Evolutionary conservation across 2,329 filamentous ascomycete species (phyloP), one percentile per base, ranked within the genome.

Genomic region (Penicillium sp.): DNA sequence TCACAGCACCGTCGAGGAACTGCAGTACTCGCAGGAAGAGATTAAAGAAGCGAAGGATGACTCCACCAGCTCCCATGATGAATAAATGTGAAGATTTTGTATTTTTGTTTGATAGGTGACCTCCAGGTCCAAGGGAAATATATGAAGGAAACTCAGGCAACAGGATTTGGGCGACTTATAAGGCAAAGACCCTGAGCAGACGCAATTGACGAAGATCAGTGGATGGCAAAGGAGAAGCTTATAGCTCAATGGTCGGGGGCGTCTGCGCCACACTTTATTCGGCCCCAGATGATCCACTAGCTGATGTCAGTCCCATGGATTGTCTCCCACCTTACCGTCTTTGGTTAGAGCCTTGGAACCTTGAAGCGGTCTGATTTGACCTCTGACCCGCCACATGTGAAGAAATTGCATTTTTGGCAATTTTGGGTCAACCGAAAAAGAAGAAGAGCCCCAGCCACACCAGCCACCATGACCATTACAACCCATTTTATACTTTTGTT

Each of bases 21-120:
- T 90, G 84, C 53, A 96, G 75, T 60, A 82, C 75, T 62, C 93
- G 89, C 66, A 95, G 77, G 70, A 87, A 80, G 71, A 88, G 88
- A 67, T 90, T 88, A 44, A 82, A 74, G 49, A 83, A 75, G 66
- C 90, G 90, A 64, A 96, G 83, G 64, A 84, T 79, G 57, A 86
- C 72, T 59, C 85, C 84, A 42, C 77, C 73, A 58, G 79, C 78
- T 58, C 80, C 83, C 86, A 88, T 89, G 50, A 55, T 80, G 68
- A 53, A 52, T 39, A 18, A 24, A 18, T 11, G 3, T 45, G 43
- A 16, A 39, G 39, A 11, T 45, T 44, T 11, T 39, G 7, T 21
- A 27, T 45, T 13, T 9, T 27, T 6, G 24, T 31, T 31, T n/a
- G n/a, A 16, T 34, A 43, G 24, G 46, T 34, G 13, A 18, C 22